A percentile compares a stretch with the other conserved stretches of the same genome.
Evolutionary conservation across 495 filamentous ascomycete genomes (phyloP).

Genomic region (Penicillium lagena): DNA sequence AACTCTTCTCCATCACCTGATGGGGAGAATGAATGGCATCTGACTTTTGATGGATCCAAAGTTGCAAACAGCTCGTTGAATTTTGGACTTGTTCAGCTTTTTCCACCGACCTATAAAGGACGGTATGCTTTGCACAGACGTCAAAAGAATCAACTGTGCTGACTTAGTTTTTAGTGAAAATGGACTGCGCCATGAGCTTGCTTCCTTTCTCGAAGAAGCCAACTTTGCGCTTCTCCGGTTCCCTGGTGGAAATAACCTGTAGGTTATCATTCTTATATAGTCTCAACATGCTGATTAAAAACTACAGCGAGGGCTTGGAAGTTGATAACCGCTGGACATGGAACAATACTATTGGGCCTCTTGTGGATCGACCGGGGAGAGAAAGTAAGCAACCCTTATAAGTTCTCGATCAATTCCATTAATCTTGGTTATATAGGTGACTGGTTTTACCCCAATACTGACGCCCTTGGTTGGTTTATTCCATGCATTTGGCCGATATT

Average conservation of each 20-base stretch:
- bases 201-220: slow-evolving; percentile 45
- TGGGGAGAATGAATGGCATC: slow-evolving; percentile 58
- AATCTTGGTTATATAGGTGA: slow-evolving; percentile 21
- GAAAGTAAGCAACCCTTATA: slow-evolving; percentile 3
- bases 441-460: slow-evolving; percentile 57
- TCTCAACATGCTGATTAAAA: too few species aligned
- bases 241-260: slow-evolving; percentile 61
- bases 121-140: slow-evolving; percentile 11
- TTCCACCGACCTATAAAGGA: slow-evolving; percentile 52
- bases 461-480: slow-evolving; percentile 44
- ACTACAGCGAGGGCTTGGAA: slow-evolving; percentile 16
- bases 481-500: too few species aligned
- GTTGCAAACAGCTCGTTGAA: slow-evolving; percentile 43
- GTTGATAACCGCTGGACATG: slow-evolving; percentile 53
- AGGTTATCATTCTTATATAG: too few species aligned
- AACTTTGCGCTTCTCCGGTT: slow-evolving; percentile 55
- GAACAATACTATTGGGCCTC: slow-evolving; percentile 60
- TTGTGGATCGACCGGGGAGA: slow-evolving; percentile 56
- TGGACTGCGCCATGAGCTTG: slow-evolving; percentile 55
- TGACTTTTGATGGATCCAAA: slow-evolving; percentile 50
- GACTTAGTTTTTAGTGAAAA: slow-evolving; percentile 27
- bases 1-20: slow-evolving; percentile 43
- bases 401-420: too few species aligned
- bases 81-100: slow-evolving; percentile 60
- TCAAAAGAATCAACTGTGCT: too few species aligned